These are phyloP conservation scores for Pleodorina starrii DNA, from an alignment of 139 green algal species.

Conservation along the genomic window DNA sequence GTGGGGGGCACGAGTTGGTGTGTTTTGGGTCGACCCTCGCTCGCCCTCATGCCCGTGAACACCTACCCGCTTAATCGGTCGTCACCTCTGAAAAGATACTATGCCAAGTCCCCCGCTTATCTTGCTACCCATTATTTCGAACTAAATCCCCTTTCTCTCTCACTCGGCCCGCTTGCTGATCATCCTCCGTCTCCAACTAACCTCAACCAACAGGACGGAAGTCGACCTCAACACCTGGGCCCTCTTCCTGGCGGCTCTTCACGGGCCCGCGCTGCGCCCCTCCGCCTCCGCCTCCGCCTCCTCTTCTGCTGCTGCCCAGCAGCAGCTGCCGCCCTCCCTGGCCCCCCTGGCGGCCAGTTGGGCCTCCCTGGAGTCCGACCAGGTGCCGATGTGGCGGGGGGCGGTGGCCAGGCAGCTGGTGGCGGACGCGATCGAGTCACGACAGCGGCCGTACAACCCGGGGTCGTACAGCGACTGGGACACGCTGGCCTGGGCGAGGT, in stretches of 20 bases:
- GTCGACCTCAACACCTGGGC: constrained; percentile 62
- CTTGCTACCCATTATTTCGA: too few relatives aligned
- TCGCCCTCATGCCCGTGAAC: too few relatives aligned
- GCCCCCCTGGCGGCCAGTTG: too few relatives aligned
- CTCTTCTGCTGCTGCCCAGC: too few relatives aligned
- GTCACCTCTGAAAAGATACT: too few relatives aligned
- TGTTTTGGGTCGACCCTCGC: neutral
- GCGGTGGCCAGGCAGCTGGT: constrained; percentile 48
- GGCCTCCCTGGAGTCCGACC: neutral
- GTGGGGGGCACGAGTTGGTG: too few relatives aligned
- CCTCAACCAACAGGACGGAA: constrained; percentile 31
- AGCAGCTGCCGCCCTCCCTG: too few relatives aligned
- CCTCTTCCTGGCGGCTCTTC: constrained; percentile 43
- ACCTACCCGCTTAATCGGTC: too few relatives aligned
- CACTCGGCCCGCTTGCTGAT: neutral
- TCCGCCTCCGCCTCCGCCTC: neutral
- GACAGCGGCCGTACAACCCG: neutral
- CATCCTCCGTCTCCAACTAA: too few relatives aligned
- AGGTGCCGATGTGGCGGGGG: constrained; percentile 33
- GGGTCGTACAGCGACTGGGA: constrained; percentile 41
- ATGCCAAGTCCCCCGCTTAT: too few relatives aligned
- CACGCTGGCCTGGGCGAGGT: constrained; percentile 50
- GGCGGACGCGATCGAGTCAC: constrained; percentile 32
- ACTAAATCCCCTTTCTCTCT: too few relatives aligned
- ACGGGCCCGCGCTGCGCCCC: neutral